Evolutionary conservation across 805 yeast species (phyloP), one percentile per base, ranked within the genome.

Genomic region (Maudiozyma pseudohumilis): DNA sequence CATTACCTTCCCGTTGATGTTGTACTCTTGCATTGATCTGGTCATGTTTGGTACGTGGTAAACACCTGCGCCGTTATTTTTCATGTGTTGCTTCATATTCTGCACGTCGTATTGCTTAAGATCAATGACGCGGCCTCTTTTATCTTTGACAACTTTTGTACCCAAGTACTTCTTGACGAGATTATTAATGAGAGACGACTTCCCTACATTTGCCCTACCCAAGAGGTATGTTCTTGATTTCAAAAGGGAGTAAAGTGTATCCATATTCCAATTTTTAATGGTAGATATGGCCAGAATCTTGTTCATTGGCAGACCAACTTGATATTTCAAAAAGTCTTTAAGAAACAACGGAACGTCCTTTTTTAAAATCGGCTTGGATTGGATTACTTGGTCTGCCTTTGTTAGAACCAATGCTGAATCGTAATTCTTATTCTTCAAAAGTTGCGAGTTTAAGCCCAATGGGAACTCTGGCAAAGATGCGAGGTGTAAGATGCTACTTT

Each of bases 401-500:
- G 60, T 50, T 6, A 57, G 44, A 6, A 57, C 29, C 10, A 57
- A 36, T 13, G 49, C 29, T 4, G 46, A 22, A 16, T 42, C 42
- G 30, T 36, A 39, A 9, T 41, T 29, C 18, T 39, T 35, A 21
- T 39, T 40, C 12, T 45, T 29, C n/a, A 57, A 34, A 5, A 54
- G 17, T 6, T 37, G 22, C n/a, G 33, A 35, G 40, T 69, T 61
- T 3, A 78, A 49, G 6, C 78, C 68, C 29, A 80, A 60, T 1
- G 96, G 95, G 51, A 84, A 83, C 46, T 84, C 94, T 11, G 69
- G 55, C 1, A 81, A 75, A 25, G 81, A 77, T 8, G 80, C 63
- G 1, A 82, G 74, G 50, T 80, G 77, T 2, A 79, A 68, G 1
- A 80, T 46, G 7, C 66, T 66, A 3, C 74, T 69, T 23, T 56